Conservation (phyloP, 1,284 basidiomycete species). For the Ganoderma lucidum region DNA sequence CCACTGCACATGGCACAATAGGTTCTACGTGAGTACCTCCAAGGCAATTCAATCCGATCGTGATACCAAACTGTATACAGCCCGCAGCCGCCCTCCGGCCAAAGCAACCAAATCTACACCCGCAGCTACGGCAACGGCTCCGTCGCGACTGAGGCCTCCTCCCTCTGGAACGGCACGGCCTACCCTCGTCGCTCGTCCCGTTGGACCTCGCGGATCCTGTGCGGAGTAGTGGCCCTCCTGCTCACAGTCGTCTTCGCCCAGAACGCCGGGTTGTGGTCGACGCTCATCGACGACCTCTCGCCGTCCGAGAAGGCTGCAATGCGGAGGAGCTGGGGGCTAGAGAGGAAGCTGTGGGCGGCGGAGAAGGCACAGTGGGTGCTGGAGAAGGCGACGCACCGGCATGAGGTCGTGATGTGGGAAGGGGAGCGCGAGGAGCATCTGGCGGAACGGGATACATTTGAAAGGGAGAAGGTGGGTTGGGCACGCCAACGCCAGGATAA, state of each 20-base stretch:
- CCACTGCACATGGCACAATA: not conserved
- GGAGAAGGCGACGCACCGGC: conserved; percentile 11
- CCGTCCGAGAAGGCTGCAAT: not conserved
- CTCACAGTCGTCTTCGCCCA: not conserved
- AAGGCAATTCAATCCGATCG: not conserved
- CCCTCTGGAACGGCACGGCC: not conserved
- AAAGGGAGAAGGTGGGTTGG: conserved; percentile 2
- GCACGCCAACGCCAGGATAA: not conserved
- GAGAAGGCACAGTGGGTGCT: not conserved
- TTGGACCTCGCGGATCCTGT: not conserved
- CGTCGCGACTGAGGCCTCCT: not conserved
- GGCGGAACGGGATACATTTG: not conserved
- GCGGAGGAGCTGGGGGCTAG: not conserved
- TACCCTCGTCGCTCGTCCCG: not conserved
- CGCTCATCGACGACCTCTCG: conserved; percentile 10
- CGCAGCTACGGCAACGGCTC: not conserved
- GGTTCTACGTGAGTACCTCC: not conserved
- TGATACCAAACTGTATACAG: not conserved
- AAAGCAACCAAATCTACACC: not conserved
- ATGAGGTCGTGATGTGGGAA: conserved; percentile 1
- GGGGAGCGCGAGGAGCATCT: not conserved
- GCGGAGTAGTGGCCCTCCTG: not conserved
- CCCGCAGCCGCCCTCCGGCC: not conserved
- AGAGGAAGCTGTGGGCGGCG: not conserved
- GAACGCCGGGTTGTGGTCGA: conserved; percentile 3